phyloP scores from a whole-genome alignment of 768 basidiomycete species.

The Podaxis mareebaensis region DNA sequence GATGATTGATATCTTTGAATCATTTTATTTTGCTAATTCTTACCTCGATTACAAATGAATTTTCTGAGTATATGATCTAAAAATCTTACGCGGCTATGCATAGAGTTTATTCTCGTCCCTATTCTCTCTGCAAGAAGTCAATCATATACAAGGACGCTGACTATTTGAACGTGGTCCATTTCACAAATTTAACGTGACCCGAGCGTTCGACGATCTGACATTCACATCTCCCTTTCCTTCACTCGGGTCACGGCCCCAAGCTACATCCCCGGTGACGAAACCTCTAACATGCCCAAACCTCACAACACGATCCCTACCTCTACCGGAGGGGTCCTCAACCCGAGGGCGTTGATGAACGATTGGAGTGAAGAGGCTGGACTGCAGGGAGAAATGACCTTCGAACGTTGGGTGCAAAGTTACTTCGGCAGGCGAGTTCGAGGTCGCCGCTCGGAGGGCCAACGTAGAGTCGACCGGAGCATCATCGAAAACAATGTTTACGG shows the following conservation, averaged over 20 bases:
- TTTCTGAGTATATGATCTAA: no score
- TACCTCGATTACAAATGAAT: no score
- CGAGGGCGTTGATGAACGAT: background rate
- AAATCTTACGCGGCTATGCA: background rate
- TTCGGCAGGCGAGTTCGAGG: constrained; percentile 8
- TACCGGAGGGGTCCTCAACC: constrained; percentile 12
- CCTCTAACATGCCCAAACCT: background rate
- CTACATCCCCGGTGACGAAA: constrained; percentile 3
- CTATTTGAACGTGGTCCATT: no score
- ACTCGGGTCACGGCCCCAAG: background rate
- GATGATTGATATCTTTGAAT: no score
- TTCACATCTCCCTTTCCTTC: constrained; percentile 10
- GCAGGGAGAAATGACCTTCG: constrained; percentile 9
- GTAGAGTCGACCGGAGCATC: constrained; percentile 8
- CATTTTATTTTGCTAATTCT: no score
- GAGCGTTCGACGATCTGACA: constrained; percentile 3
- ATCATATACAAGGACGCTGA: background rate
- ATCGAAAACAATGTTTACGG: background rate
- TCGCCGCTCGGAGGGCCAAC: background rate
- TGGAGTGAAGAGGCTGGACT: background rate
- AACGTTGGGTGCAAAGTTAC: constrained; percentile 13
- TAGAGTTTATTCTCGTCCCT: background rate
- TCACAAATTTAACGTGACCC: constrained; percentile 9
- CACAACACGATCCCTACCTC: background rate
- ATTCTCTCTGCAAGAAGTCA: background rate